Evolutionary conservation across 75 land plant genomes (phyloP).

Genomic region (Pseudotsuga menziesii): DNA sequence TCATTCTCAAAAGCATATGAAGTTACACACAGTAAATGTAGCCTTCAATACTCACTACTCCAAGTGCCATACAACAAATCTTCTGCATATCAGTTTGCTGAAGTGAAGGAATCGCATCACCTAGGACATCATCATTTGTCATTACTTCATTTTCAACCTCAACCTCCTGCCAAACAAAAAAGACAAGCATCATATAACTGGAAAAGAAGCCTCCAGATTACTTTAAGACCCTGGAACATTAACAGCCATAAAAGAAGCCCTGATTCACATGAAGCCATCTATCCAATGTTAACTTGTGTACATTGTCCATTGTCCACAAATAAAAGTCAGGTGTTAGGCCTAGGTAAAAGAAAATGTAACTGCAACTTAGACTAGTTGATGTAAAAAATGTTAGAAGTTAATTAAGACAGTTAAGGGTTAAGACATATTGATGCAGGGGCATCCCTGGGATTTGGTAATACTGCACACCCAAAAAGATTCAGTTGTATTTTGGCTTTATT

Average conservation of each 20-base stretch:
- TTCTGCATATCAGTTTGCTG: slow-evolving; percentile 61
- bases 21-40: neutral
- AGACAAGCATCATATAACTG: slow-evolving; percentile 13
- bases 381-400: too few relatives aligned
- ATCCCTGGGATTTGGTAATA: too few relatives aligned
- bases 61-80: slow-evolving; percentile 50
- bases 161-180: slow-evolving; percentile 32
- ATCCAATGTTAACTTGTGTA: too few relatives aligned
- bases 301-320: too few relatives aligned
- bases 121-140: slow-evolving; percentile 96
- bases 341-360: too few relatives aligned
- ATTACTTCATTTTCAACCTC: slow-evolving; percentile 26
- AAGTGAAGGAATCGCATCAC: slow-evolving; percentile 75
- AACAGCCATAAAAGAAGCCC: neutral
- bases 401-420: too few relatives aligned
- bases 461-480: too few relatives aligned
- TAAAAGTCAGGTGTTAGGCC: too few relatives aligned
- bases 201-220: neutral
- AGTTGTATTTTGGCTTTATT: too few relatives aligned
- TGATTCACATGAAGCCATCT: neutral
- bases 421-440: too few relatives aligned
- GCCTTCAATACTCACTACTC: slow-evolving; percentile 6
- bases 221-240: neutral
- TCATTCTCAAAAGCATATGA: neutral
- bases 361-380: too few relatives aligned